phyloP scores from a whole-genome alignment of 2,329 filamentous ascomycete species.

The Xylariales sp. region DNA sequence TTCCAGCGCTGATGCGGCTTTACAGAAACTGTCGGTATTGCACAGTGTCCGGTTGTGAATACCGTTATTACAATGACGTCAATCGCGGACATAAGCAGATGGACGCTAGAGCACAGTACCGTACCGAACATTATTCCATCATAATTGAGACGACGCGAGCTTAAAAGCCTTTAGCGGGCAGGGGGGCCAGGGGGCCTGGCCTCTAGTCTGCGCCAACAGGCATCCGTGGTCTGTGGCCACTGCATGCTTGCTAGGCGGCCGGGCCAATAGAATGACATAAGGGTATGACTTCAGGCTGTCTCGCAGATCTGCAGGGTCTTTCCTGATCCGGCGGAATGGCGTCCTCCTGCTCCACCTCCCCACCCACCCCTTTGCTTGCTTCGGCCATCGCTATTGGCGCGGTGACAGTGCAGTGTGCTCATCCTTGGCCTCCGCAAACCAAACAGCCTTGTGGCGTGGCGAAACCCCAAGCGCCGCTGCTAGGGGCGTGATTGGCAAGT shows the following conservation, averaged over 20 bases:
- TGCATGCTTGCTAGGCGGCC: not conserved
- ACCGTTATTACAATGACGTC: no score
- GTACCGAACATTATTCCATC: not conserved
- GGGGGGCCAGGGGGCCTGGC: not conserved
- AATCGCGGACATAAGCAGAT: no score
- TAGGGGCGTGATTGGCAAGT: slow-evolving; percentile 18
- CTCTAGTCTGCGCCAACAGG: not conserved
- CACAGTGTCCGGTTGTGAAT: no score
- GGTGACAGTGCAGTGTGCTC: not conserved
- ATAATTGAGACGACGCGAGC: not conserved
- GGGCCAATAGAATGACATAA: slow-evolving; percentile 19
- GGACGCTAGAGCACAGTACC: not conserved
- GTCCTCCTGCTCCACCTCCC: not conserved
- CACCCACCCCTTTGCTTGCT: not conserved
- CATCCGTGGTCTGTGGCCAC: not conserved
- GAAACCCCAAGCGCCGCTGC: slow-evolving; percentile 15
- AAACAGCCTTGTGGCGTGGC: slow-evolving; percentile 23
- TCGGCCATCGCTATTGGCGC: not conserved
- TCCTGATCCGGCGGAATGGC: slow-evolving; percentile 11
- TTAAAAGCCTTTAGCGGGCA: not conserved
- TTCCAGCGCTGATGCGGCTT: no score
- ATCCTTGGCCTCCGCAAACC: slow-evolving; percentile 23
- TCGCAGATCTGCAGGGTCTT: slow-evolving; percentile 28
- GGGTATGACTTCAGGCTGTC: slow-evolving; percentile 22
- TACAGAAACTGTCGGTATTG: no score